Evolutionary conservation across 106 monocot genomes (phyloP).

Genomic region (Iris macrosiphon): DNA sequence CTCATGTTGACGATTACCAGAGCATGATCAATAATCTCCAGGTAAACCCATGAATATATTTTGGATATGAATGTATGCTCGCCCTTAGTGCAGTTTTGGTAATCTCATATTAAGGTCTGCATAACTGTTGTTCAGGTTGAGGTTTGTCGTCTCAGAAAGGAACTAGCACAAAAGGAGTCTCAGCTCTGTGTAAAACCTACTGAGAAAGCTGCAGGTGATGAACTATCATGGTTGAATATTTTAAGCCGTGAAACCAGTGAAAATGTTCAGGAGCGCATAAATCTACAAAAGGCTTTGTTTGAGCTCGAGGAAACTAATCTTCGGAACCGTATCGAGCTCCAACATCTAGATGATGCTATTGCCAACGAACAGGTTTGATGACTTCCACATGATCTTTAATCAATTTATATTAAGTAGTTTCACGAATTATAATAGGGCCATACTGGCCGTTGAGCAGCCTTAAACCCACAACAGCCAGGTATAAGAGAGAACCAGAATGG

Average conservation of each 20-base stretch:
- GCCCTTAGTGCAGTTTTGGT: neutral
- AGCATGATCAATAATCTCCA: constrained; percentile 93
- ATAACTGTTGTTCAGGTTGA: constrained; percentile 53
- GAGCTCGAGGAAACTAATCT: constrained; percentile 95
- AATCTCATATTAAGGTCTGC: neutral
- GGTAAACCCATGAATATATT: no score
- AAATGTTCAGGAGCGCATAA: constrained; percentile 98
- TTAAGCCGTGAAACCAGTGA: constrained; percentile 90
- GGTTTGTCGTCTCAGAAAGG: constrained; percentile 74
- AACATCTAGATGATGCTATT: constrained; percentile 90
- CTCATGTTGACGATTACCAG: constrained; percentile 93
- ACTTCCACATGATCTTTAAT: neutral
- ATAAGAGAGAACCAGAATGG: no score
- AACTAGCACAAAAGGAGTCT: constrained; percentile 87
- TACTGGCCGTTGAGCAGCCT: no score
- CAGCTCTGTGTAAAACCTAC: constrained; percentile 61
- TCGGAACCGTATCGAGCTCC: constrained; percentile 84
- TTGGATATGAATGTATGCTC: no score
- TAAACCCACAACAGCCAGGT: no score
- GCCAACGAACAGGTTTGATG: constrained; percentile 62
- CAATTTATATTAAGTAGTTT: no score
- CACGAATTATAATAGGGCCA: no score
- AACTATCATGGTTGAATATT: constrained; percentile 87
- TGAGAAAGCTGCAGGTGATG: constrained; percentile 67
- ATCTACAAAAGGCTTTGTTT: constrained; percentile 91